These are phyloP conservation scores for Penicillium fuscoglaucum DNA, from an alignment of 2,329 filamentous ascomycete species.

Conservation along the genomic window DNA sequence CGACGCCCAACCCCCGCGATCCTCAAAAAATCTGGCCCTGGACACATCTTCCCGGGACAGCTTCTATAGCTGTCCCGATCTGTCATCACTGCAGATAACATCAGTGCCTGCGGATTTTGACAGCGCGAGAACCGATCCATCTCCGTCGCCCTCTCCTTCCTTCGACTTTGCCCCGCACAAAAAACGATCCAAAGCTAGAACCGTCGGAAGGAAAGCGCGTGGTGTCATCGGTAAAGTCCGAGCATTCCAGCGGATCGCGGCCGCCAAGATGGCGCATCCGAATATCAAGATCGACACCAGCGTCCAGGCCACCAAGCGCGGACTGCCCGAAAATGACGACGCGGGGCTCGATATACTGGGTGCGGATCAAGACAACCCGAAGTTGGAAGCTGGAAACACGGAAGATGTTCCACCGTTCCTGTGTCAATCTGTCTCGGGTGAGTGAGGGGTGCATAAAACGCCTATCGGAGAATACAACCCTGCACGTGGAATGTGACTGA, in stretches of 20 bases:
- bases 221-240: constrained; percentile 45
- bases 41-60: constrained; percentile 41
- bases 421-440: constrained; percentile 40
- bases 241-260: constrained; percentile 41
- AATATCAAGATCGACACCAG: constrained; percentile 44
- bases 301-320: constrained; percentile 41
- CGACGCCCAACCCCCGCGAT: constrained; percentile 27
- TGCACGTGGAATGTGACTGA: constrained; percentile 23
- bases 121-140: constrained; percentile 30
- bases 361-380: constrained; percentile 31
- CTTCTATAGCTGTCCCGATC: constrained; percentile 47
- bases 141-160: constrained; percentile 34
- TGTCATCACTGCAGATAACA: constrained; percentile 40
- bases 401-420: constrained; percentile 42
- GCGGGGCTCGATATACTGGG: constrained; percentile 30
- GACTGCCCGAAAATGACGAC: constrained; percentile 39
- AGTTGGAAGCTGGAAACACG: constrained; percentile 31
- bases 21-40: constrained; percentile 43
- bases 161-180: constrained; percentile 32
- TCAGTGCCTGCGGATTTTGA: constrained; percentile 26
- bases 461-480: constrained; percentile 20
- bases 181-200: constrained; percentile 36
- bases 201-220: constrained; percentile 42
- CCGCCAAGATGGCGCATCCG: constrained; percentile 45
- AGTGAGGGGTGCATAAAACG: constrained; percentile 27